A percentile compares a stretch with the other conserved stretches of the same genome.
Conservation (phyloP, 2,329 filamentous ascomycete genomes). For the Penicillium sp. region DNA sequence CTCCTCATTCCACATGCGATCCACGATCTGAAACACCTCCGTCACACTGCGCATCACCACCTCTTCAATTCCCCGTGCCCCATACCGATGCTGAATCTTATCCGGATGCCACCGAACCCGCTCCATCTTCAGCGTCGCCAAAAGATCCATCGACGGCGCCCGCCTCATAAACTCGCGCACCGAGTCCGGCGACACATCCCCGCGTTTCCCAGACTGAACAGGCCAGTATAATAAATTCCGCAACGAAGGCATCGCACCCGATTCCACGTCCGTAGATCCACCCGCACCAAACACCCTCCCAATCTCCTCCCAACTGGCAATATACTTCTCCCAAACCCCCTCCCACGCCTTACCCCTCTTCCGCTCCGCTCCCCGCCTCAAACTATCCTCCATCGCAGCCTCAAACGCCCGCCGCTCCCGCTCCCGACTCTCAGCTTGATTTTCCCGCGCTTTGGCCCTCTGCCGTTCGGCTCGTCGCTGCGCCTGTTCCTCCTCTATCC, state of each 20-base stretch:
- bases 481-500: slow-evolving; percentile 70
- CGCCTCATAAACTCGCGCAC: slow-evolving; percentile 65
- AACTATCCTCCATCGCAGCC: slow-evolving; percentile 61
- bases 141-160: slow-evolving; percentile 42
- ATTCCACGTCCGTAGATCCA: slow-evolving; percentile 1
- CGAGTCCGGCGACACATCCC: slow-evolving; percentile 53
- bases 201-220: slow-evolving; percentile 54
- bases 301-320: slow-evolving; percentile 56
- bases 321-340: slow-evolving; percentile 61
- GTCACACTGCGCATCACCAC: slow-evolving; percentile 73
- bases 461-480: slow-evolving; percentile 50
- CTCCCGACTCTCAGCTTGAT: slow-evolving; percentile 24
- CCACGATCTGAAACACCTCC: slow-evolving; percentile 84
- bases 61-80: slow-evolving; percentile 61
- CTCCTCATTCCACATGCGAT: slow-evolving; percentile 68
- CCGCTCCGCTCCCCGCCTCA: slow-evolving; percentile 62
- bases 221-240: slow-evolving; percentile 63
- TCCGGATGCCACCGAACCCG: slow-evolving; percentile 95
- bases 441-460: slow-evolving; percentile 44
- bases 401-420: slow-evolving; percentile 45
- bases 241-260: slow-evolving; percentile 21
- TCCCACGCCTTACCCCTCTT: slow-evolving; percentile 43
- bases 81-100: slow-evolving; percentile 88
- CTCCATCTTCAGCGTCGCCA: slow-evolving; percentile 66
- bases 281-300: slow-evolving; percentile 19